A percentile compares a stretch with the other conserved stretches of the same genome.
Conservation (phyloP, 768 basidiomycete genomes). For the Pleurotus cornucopiae region DNA sequence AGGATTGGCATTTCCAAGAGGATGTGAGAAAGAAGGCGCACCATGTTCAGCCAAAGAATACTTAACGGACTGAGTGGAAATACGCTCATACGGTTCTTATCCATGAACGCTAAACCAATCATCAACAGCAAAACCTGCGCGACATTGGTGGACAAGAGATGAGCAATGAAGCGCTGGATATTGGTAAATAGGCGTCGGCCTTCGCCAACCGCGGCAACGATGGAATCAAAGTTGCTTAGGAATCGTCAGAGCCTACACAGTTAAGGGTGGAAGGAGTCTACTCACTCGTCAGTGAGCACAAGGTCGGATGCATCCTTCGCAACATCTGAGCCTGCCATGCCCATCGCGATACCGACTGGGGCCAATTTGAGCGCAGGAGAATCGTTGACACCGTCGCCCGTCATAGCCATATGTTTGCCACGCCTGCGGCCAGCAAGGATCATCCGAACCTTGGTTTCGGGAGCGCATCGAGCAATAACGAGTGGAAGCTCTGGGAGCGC, state of each 20-base stretch:
- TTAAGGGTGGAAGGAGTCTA: constrained; percentile 57
- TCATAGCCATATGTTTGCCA: constrained; percentile 50
- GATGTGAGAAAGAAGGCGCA: constrained; percentile 15
- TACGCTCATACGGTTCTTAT: constrained; percentile 39
- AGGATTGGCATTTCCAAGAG: not conserved
- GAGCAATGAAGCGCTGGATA: constrained; percentile 52
- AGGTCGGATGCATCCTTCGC: constrained; percentile 43
- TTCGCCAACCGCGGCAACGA: constrained; percentile 52
- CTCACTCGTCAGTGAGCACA: constrained; percentile 79
- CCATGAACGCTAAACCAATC: constrained; percentile 54
- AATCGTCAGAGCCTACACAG: not conserved
- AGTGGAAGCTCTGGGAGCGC: constrained; percentile 47
- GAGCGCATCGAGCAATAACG: constrained; percentile 57
- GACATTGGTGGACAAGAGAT: constrained; percentile 49
- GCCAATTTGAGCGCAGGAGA: constrained; percentile 34
- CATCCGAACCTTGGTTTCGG: constrained; percentile 51
- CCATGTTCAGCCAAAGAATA: constrained; percentile 51
- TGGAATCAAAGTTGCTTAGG: constrained; percentile 51
- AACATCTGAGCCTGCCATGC: constrained; percentile 28
- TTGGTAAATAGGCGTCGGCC: constrained; percentile 57
- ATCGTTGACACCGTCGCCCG: constrained; percentile 58
- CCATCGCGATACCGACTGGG: constrained; percentile 14
- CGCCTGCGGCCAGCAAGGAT: constrained; percentile 56
- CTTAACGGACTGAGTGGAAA: constrained; percentile 55
- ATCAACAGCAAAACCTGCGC: constrained; percentile 51